phyloP scores from a whole-genome alignment of 2,329 filamentous ascomycete genomes.

The Aphanocladium album region DNA sequence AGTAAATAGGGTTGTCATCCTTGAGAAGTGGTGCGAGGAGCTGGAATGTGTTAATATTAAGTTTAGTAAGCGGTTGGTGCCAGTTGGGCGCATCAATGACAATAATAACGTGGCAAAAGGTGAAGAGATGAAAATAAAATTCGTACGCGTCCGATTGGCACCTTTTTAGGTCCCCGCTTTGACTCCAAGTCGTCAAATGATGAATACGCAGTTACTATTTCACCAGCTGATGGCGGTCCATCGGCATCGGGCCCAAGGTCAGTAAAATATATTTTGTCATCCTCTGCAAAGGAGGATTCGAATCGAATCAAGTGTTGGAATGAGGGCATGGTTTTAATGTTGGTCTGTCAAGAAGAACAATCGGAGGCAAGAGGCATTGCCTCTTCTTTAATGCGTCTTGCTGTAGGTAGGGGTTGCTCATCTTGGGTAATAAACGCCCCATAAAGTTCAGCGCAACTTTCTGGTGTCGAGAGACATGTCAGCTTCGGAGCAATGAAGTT shows the following conservation, averaged over 20 bases:
- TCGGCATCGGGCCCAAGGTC: constrained; percentile 15
- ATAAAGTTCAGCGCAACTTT: too few relatives aligned
- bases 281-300: constrained; percentile 12
- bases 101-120: too few relatives aligned
- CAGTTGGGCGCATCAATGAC: background rate
- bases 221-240: background rate
- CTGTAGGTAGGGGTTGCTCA: too few relatives aligned
- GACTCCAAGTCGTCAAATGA: background rate
- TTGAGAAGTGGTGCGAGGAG: constrained; percentile 4
- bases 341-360: too few relatives aligned
- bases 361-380: too few relatives aligned
- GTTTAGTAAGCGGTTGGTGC: background rate
- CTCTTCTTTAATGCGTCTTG: too few relatives aligned
- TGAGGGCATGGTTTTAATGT: background rate
- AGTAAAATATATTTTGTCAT: constrained; percentile 15
- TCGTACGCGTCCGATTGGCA: background rate
- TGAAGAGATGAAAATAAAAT: too few relatives aligned
- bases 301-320: constrained; percentile 15
- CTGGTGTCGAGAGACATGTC: too few relatives aligned
- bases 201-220: background rate
- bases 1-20: constrained; percentile 16
- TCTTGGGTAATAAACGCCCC: too few relatives aligned
- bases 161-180: background rate
- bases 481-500: too few relatives aligned
- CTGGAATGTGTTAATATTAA: background rate